Percentiles rank a stretch among this genome's conserved stretches.
Evolutionary conservation across 1,139 yeast species (phyloP).

Genomic region (Pichia cactophila): DNA sequence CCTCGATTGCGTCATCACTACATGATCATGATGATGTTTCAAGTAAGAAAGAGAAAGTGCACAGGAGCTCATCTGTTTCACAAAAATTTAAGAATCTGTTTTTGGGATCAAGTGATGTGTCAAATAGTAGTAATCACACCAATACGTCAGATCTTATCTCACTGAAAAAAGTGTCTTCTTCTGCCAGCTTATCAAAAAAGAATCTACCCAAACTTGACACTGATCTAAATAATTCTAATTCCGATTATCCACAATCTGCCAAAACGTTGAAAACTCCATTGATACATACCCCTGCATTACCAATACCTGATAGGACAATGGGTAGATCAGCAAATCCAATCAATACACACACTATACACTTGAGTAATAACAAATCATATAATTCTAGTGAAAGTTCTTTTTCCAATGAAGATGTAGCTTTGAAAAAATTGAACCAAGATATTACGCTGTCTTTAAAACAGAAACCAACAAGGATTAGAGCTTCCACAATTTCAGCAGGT

Average conservation of each 20-base stretch:
- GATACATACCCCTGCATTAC: slow-evolving; percentile 5
- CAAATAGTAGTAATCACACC: background rate
- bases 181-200: slow-evolving; percentile 8
- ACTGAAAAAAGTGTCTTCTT: slow-evolving; percentile 8
- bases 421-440: background rate
- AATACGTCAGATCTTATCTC: slow-evolving; percentile 1
- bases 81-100: slow-evolving; percentile 26
- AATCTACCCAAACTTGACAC: background rate
- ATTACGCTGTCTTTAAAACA: background rate
- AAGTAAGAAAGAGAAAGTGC: slow-evolving; percentile 2
- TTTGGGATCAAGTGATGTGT: slow-evolving; percentile 12
- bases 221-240: background rate
- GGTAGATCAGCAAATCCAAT: slow-evolving; percentile 9
- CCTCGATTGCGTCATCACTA: slow-evolving; percentile 12
- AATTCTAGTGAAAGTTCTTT: slow-evolving; percentile 27
- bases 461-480: slow-evolving; percentile 7
- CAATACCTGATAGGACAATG: slow-evolving; percentile 13
- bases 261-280: background rate
- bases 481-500: slow-evolving; percentile 16
- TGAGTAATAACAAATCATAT: slow-evolving; percentile 1
- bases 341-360: slow-evolving; percentile 18
- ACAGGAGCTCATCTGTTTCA: slow-evolving; percentile 24
- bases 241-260: background rate
- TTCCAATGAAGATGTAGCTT: slow-evolving; percentile 10
- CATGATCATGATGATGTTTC: slow-evolving; percentile 13